Evolutionary conservation across 208 protist species (phyloP).

Genomic region (Acanthamoeba royreba): DNA sequence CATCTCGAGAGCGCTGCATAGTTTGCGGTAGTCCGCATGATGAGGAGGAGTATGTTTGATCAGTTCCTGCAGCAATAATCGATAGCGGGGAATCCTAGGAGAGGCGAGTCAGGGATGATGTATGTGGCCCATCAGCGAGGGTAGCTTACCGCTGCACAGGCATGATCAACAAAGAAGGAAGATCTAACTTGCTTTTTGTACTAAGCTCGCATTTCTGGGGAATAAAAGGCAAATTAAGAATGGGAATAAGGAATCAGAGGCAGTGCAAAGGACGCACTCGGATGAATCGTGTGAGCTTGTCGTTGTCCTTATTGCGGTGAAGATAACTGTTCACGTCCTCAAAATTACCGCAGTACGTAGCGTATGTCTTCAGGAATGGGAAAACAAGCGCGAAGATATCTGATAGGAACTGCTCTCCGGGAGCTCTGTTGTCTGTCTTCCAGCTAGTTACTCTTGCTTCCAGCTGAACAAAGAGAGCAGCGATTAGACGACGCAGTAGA

Average conservation of each 20-base stretch:
- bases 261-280: not conserved
- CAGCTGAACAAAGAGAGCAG: not conserved
- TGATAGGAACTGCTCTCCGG: not conserved
- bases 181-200: not conserved
- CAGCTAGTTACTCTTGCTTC: not conserved
- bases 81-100: not conserved
- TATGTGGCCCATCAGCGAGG: no score
- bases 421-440: not conserved
- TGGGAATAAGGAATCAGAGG: no score
- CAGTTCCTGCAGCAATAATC: not conserved
- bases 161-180: conserved; percentile 10
- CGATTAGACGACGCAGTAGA: not conserved
- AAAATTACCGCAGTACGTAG: not conserved
- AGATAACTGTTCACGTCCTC: conserved; percentile 18
- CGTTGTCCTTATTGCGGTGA: conserved; percentile 1
- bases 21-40: conserved; percentile 13
- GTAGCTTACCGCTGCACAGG: not conserved
- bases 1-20: not conserved
- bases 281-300: not conserved
- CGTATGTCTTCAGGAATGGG: conserved; percentile 27
- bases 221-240: not conserved
- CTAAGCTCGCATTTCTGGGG: not conserved
- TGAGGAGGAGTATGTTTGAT: not conserved
- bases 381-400: not conserved
- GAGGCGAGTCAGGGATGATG: no score